Evolutionary conservation across 345 rosid species (phyloP).

Genomic region (Combretum micranthum): DNA sequence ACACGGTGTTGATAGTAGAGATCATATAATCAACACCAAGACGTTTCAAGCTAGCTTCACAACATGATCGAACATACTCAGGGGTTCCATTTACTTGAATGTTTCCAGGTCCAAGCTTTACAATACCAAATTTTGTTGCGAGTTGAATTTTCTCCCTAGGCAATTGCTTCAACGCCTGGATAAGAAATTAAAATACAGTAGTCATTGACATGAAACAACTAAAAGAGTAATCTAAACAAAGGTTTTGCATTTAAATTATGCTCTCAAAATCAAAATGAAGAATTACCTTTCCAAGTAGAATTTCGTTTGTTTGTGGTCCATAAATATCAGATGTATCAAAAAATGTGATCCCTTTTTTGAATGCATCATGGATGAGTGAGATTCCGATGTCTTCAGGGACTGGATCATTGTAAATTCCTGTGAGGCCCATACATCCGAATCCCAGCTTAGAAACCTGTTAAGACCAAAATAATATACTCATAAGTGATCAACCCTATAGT

Average conservation of each 20-base stretch:
- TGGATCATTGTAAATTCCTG: constrained; percentile 35
- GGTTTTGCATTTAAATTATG: too few relatives aligned
- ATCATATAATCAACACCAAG: constrained; percentile 47
- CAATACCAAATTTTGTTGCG: constrained; percentile 49
- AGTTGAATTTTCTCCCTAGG: constrained; percentile 49
- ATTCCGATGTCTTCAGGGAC: constrained; percentile 34
- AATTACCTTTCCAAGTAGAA: constrained; percentile 44
- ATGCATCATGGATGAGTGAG: constrained; percentile 30
- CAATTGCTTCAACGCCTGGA: constrained; percentile 52
- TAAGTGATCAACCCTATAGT: neutral
- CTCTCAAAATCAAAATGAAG: neutral
- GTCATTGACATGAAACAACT: too few relatives aligned
- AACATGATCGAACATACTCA: constrained; percentile 41
- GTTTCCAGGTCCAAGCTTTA: constrained; percentile 2
- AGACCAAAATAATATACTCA: neutral
- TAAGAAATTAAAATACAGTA: neutral
- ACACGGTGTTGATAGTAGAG: constrained; percentile 45
- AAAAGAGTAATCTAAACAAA: too few relatives aligned
- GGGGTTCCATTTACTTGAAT: constrained; percentile 30
- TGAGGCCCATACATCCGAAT: constrained; percentile 41
- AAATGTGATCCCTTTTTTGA: constrained; percentile 42
- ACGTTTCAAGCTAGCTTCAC: constrained; percentile 54
- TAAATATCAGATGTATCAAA: constrained; percentile 47
- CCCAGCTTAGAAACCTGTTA: constrained; percentile 38
- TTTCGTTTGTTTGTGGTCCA: constrained; percentile 38